Conservation (phyloP, 1,284 basidiomycete genomes). For the Termitomyces sp. region DNA sequence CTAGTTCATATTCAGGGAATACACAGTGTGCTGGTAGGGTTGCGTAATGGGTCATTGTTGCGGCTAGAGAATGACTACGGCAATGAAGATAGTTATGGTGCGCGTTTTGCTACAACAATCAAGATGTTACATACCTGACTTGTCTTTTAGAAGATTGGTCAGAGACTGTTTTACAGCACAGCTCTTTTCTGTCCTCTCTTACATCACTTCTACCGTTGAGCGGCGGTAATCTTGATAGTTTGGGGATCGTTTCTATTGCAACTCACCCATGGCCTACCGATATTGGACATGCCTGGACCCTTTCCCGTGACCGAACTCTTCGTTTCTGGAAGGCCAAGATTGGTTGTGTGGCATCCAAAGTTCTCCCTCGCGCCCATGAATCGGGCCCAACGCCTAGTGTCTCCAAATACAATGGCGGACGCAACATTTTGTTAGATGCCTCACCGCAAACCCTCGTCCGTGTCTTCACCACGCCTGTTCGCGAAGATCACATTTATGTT, state of each 20-base stretch:
- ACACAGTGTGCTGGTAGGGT: conserved; percentile 62
- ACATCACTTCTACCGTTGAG: conserved; percentile 62
- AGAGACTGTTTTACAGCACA: conserved; percentile 57
- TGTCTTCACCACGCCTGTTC: conserved; percentile 41
- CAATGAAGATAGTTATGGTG: conserved; percentile 52
- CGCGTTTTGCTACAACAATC: conserved; percentile 16
- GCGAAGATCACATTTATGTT: conserved; percentile 46
- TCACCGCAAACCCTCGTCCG: conserved; percentile 58
- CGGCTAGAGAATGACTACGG: conserved; percentile 61
- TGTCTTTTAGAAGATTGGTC: conserved; percentile 53
- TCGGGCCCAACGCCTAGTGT: conserved; percentile 27
- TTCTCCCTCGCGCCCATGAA: conserved; percentile 38
- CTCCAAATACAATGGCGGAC: conserved; percentile 26
- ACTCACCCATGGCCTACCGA: conserved; percentile 70
- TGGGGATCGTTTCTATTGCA: conserved; percentile 62
- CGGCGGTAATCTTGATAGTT: conserved; percentile 37
- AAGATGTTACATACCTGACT: conserved; percentile 3
- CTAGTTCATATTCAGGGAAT: conserved; percentile 70
- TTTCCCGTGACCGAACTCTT: conserved; percentile 84
- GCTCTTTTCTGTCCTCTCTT: conserved; percentile 58
- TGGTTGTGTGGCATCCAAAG: conserved; percentile 61
- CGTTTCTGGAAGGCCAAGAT: conserved; percentile 76
- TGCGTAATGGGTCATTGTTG: conserved; percentile 67
- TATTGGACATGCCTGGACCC: conserved; percentile 70
- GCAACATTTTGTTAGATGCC: conserved; percentile 47